Evolutionary conservation across 257 asterid species (phyloP), one percentile per base, ranked within the genome.

Genomic region (Penstemon barbatus): DNA sequence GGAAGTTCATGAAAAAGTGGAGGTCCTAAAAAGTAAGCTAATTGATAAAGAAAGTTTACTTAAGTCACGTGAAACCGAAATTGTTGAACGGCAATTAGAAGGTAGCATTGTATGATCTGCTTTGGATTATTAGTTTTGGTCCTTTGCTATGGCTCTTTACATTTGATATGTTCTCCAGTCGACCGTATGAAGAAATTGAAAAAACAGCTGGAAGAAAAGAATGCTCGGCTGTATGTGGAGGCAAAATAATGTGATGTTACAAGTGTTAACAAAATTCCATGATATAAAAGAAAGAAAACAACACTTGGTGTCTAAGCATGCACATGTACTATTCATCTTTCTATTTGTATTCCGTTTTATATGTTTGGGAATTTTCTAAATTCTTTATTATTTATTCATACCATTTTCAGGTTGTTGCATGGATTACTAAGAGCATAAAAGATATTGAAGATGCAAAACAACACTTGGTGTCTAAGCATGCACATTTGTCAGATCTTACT

Each of bases 1-100:
- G 78, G 74, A 92, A 44, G 80, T 79, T 71, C 96, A 93, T 70
- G 87, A 88, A 77, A 96, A 93, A 37, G 81, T 87, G 42, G 88
- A 93, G 75, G 74, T 70, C 75, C 91, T 88, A 51, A 88, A 82
- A 83, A 78, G 67, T 65, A 83, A 86, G 74, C 80, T 83, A 58
- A 77, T 91, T 57, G 96, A 92, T 4, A 87, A 92, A 70, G 89
- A 70, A 49, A 80, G 89, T 71, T 44, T 50, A 38, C 82, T 74
- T 49, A 92, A 87, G 79, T 83, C 96, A 39, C 87, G 79, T 18
- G 96, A 92, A 70, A 92, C 89, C 63, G 79, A 83, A 80, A 72
- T 84, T 55, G 74, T 78, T 49, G 95, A 87, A 69, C 71, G 77
- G 72, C 96, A 75, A 83, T 77, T 87, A 64, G 87, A 79, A 87